These are phyloP conservation scores for Rosa rugosa DNA, from an alignment of 306 rosid species.

Conservation along the genomic window DNA sequence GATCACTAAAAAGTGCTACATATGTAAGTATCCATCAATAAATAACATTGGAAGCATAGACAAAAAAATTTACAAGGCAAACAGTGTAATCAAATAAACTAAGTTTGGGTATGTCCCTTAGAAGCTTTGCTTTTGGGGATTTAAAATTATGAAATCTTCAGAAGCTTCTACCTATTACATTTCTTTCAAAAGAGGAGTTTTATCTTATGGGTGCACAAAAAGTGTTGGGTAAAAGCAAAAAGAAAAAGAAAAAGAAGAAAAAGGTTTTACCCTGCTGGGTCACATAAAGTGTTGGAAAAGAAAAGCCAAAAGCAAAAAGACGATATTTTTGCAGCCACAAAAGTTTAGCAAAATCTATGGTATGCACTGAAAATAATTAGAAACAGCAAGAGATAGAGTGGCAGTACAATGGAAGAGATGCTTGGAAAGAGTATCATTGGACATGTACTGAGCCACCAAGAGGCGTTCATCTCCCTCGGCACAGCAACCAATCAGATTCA, in stretches of 20 bases:
- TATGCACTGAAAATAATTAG: conserved; percentile 10
- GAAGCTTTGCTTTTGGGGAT: background rate
- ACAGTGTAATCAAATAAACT: background rate
- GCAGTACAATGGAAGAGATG: conserved; percentile 77
- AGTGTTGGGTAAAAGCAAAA: conserved; percentile 11
- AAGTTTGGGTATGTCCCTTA: background rate
- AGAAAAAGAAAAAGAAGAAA: background rate
- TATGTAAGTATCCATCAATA: background rate
- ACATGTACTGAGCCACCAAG: conserved; percentile 83
- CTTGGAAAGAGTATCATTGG: conserved; percentile 77
- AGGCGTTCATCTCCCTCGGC: conserved; percentile 84
- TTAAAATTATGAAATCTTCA: background rate
- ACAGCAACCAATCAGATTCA: conserved; percentile 79
- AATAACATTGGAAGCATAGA: background rate
- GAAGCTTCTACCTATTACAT: background rate
- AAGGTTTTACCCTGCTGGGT: background rate
- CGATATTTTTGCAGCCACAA: background rate
- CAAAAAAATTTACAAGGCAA: background rate
- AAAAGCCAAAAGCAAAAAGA: conserved; percentile 8
- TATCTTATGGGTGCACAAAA: background rate
- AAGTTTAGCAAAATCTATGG: background rate
- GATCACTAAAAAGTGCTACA: background rate
- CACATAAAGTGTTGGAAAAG: background rate
- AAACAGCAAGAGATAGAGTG: conserved; percentile 20
- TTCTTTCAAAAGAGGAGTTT: background rate